Base-by-base conservation (phyloP, 2,329 filamentous ascomycete genomes). In the Neocatenulostroma microsporum region DNA sequence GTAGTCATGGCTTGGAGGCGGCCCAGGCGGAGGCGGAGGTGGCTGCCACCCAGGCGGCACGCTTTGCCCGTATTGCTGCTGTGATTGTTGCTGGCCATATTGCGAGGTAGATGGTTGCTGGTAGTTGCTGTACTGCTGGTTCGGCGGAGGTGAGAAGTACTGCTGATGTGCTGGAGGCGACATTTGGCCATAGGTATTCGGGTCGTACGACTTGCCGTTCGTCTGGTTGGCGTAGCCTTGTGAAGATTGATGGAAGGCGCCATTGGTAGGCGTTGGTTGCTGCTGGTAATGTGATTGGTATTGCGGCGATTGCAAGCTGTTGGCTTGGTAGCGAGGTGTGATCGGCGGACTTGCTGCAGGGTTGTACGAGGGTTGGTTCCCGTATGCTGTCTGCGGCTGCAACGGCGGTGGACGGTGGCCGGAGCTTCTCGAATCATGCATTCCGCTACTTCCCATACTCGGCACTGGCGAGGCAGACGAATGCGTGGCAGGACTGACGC, bases 31-130 rank as follows among this genome's bases (percentile, higher is more conserved):
- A 9, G 79, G 79, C 3, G 78, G 79, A 13, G 78, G 78, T 0
- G 77, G 78, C 18, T 82, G 69, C 54, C 80, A 83, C 4, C 78
- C 78, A 34, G 76, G 70, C 10, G 76, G 76, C 36, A 80, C 62
- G 61, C 41, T 63, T 27, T 47, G 46, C 11, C 38, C 32, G 10
- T 39, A 41, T 21, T 50, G 57, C 12, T 64, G 66, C 35, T 64
- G 62, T 5, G 77, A 76, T 2, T 77, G 77, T 4, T 74, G 76
- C 24, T 80, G 72, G 44, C 78, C 78, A 3, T 75, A 74, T 0
- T 66, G 64, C 11, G 74, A 72, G 20, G 74, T 66, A 36, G 70
- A 72, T 11, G 63, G 60, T 17, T 60, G 58, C 23, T 58, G 55
- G 34, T 62, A 62, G 21, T 62, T 66, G 30, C 62, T 64, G 36